A percentile compares a stretch with the other conserved stretches of the same genome.
These are phyloP conservation scores for Aspergillus fumigatiaffinis DNA, from an alignment of 2,329 filamentous ascomycete genomes.

Conservation along the genomic window DNA sequence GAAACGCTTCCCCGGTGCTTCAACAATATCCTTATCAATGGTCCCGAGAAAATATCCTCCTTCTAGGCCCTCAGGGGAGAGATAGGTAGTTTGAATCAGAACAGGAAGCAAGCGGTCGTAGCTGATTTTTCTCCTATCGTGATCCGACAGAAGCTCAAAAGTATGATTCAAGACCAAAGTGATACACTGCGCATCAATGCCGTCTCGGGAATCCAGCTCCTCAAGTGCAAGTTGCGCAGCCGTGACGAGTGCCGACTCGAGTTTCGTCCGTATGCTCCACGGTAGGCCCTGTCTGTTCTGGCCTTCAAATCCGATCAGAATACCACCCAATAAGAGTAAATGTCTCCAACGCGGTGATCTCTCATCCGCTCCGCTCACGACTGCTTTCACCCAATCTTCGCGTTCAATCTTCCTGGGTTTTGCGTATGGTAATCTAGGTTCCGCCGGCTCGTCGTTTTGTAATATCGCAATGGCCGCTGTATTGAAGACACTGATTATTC, in stretches of 20 bases:
- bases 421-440: constrained; percentile 31
- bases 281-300: constrained; percentile 63
- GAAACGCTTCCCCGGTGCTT: constrained; percentile 53
- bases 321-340: constrained; percentile 71
- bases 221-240: constrained; percentile 72
- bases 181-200: constrained; percentile 51
- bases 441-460: constrained; percentile 42
- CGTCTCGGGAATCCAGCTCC: constrained; percentile 50
- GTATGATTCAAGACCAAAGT: constrained; percentile 71
- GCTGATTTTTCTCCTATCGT: constrained; percentile 56
- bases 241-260: constrained; percentile 69
- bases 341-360: constrained; percentile 74
- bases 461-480: constrained; percentile 54
- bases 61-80: constrained; percentile 68
- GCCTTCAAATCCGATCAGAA: constrained; percentile 71
- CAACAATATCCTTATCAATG: constrained; percentile 64
- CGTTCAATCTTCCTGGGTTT: constrained; percentile 50
- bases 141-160: constrained; percentile 66
- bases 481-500: constrained; percentile 60
- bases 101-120: constrained; percentile 69
- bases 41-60: constrained; percentile 70
- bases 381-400: constrained; percentile 57
- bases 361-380: constrained; percentile 58
- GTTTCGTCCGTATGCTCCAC: constrained; percentile 57
- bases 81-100: constrained; percentile 63